Base-by-base conservation (phyloP, 2,329 filamentous ascomycete species). In the Nemania bipapillata region DNA sequence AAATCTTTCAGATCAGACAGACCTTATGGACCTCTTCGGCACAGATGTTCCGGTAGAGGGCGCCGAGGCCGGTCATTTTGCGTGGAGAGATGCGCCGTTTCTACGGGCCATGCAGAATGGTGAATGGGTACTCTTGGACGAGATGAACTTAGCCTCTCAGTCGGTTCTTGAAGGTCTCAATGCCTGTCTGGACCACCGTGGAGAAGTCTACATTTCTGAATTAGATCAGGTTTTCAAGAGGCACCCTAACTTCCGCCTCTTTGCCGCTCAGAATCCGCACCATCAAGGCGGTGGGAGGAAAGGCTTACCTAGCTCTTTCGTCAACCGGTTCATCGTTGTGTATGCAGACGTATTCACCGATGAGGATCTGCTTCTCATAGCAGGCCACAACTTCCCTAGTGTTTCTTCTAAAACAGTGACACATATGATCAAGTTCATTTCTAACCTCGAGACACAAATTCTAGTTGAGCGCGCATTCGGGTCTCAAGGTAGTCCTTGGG, bases 61-160 rank as follows among this genome's bases (percentile, higher is more conserved):
- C n/a, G 93, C 92, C 0, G 90, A 92, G 75, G 91, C 94, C 7
- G 96, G 96, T 0, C 91, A 92, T 68, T 99, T 99, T 77, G 91
- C 92, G 1, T 99, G 96, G 96, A 89, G 94, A 73, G 95, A 99
- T 79, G 96, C 95, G 0, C 94, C 96, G 0, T 98, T 99, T 78
- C 83, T 99, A 22, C 92, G 93, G 77, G 96, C 96, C 0, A 98
- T 99, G 95, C 96, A 98, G 78, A 92, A 89, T 66, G 96, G 96
- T 30, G 92, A 97, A 74, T 99, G 96, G 96, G 96, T 99, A 11
- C 84, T 99, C 30, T 86, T 99, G 0, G 96, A 99, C 77, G 96
- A 99, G 83, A 99, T 99, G 96, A 99, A 99, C 76, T 83, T 99
- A 71, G 96, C 96, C 1, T 98, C 95, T 0, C 96, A 99, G 78